Evolutionary conservation across 1,284 basidiomycete genomes (phyloP).

Genomic region (Exobasidium rhododendri): DNA sequence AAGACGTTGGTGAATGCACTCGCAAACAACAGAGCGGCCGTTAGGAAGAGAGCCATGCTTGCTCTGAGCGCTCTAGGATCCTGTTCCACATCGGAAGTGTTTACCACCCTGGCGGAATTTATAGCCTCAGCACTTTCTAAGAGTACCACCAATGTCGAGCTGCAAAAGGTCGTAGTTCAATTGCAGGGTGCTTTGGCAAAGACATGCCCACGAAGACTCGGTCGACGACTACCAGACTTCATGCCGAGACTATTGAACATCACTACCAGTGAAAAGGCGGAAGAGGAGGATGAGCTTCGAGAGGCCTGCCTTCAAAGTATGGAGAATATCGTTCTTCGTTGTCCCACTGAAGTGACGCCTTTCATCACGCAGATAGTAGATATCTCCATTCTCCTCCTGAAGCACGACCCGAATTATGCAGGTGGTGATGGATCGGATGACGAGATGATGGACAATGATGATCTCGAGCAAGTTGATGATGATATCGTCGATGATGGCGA

Average conservation of each 20-base stretch:
- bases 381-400: conserved; percentile 72
- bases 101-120: conserved; percentile 36
- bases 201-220: conserved; percentile 39
- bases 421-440: conserved; percentile 76
- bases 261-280: conserved; percentile 66
- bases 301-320: conserved; percentile 63
- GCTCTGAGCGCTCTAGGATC: conserved; percentile 68
- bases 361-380: conserved; percentile 70
- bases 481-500: conserved; percentile 56
- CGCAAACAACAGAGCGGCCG: conserved; percentile 30
- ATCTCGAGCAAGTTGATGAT: conserved; percentile 62
- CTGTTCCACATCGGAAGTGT: conserved; percentile 38
- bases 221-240: conserved; percentile 34
- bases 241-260: conserved; percentile 65
- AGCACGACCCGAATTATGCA: conserved; percentile 94
- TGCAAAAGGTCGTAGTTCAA: conserved; percentile 72
- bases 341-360: conserved; percentile 74
- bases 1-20: conserved; percentile 62
- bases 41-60: conserved; percentile 41
- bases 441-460: conserved; percentile 54
- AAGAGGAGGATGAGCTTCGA: conserved; percentile 68
- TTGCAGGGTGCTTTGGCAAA: conserved; percentile 66
- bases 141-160: conserved; percentile 17
- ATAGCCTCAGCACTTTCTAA: conserved; percentile 43
- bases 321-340: conserved; percentile 69